Evolutionary conservation across 345 rosid genomes (phyloP), one percentile per base, ranked within the genome.

Genomic region (Laguncularia racemosa): DNA sequence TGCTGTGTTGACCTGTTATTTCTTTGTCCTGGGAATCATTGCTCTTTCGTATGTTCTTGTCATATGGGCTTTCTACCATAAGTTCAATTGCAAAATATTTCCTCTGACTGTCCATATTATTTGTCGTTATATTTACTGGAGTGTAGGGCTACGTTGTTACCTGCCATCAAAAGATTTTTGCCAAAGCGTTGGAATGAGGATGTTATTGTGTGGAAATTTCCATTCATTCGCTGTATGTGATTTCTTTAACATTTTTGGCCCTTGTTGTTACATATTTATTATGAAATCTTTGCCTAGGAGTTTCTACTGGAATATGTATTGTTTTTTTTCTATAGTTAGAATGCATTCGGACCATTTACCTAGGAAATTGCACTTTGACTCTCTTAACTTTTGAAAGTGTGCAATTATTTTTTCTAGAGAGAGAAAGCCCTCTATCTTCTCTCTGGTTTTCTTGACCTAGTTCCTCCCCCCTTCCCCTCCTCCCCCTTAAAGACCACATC

Each of bases 1-100:
- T 63, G 86, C 99, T 63, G 99, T 90, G 44, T 64, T 93, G 57
- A 93, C 99, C 20, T 78, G 79, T 76, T 93, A 93, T 80, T 93
- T 93, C 82, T 87, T 93, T 48, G 85, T 87, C 48, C 97, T 89
- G 50, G 99, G 99, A 55, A 82, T 85, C 63, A 59, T 93, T 3
- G 97, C 99, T 40, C 99, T 93, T 69, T 90, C 96, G 95, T 90
- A 85, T 60, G 99, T 89, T 61, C 66, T 69, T 46, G 64, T 57
- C 17, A 0, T 57, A 50, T 55, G 53, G 47, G 23, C 63, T 72
- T 54, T 14, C n/a, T 55, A 46, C 18, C 45, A 6, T 26, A 13
- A 3, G 28, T 6, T 23, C 28, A 23, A 23, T 23, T 23, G 28
- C 28, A 23, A 23, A 23, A 23, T n/a, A n/a, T n/a, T 23, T 23